Base-by-base conservation (phyloP, 2,329 filamentous ascomycete genomes). In the Stagonosporopsis cucurbitacearum region DNA sequence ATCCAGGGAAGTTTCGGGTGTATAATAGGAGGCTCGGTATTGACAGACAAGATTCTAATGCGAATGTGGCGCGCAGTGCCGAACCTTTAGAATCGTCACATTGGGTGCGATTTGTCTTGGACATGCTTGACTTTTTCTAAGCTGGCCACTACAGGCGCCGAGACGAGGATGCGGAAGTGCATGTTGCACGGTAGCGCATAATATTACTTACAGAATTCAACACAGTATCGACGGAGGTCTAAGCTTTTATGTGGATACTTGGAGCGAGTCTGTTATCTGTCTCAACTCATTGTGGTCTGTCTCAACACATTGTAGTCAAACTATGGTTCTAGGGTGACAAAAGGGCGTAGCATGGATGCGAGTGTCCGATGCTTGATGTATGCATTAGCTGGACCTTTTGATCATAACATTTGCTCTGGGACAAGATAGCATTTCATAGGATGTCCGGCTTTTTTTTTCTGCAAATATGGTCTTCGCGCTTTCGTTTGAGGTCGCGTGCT, bases 1-100 rank as follows among this genome's bases (percentile, higher is more conserved):
- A 45, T 51, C 60, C 62, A 68, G 8, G 60, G 58, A 2, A 60
- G 65, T 5, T 26, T 8, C 13, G 37, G 19, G 42, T 67, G 65
- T 6, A n/a, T 54, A 11, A 6, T 6, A 0, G 19, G 1, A 4
- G 54, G 47, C 11, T 57, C 45, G 15, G 60, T 54, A 13, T 63
- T 43, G 11, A 6, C 5, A 26, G 44, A 15, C 2, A 36, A 4
- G 19, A 65, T 64, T 1, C 65, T 58, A 1, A 20, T 28, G 12
- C 40, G 37, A 1, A 2, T 19, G 44, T 65, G 60, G 32, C 46
- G 57, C 4, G 54, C 54, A 12, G 58, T 60, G 39, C 43, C 59
- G 54, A 65, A 66, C 36, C 51, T 58, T 3, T 58, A 50, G 23
- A 60, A 58, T 39, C 57, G 49, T 1, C 9, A 15, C 15, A 28